phyloP scores from a whole-genome alignment of 78 protist species.

The Dictyostelium discoideum region dicty_2.7 NC_007088.5:5748001-5748500 shows the following conservation, averaged over 20 bases:
- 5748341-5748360: slow-evolving; percentile 45
- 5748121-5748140: slow-evolving; percentile 2
- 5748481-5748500: slow-evolving; percentile 10
- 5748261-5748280: slow-evolving; percentile 88
- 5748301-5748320: slow-evolving; percentile 89
- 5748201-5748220: slow-evolving; percentile 82
- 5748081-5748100: slow-evolving; percentile 85
- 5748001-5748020: slow-evolving; percentile 55
- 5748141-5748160: neutral
- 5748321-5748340: slow-evolving; percentile 37
- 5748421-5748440: neutral
- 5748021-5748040: slow-evolving; percentile 91
- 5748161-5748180: too few relatives aligned
- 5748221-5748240: slow-evolving; percentile 54
- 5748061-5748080: slow-evolving; percentile 80
- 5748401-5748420: neutral
- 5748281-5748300: slow-evolving; percentile 87
- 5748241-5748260: slow-evolving; percentile 26
- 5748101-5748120: slow-evolving; percentile 67
- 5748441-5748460: neutral
- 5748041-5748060: slow-evolving; percentile 89
- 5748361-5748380: neutral
- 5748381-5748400: neutral
- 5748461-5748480: neutral
- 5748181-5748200: neutral